Conservation (phyloP, 2,329 filamentous ascomycete genomes). For the Apiospora kogelbergensis region DNA sequence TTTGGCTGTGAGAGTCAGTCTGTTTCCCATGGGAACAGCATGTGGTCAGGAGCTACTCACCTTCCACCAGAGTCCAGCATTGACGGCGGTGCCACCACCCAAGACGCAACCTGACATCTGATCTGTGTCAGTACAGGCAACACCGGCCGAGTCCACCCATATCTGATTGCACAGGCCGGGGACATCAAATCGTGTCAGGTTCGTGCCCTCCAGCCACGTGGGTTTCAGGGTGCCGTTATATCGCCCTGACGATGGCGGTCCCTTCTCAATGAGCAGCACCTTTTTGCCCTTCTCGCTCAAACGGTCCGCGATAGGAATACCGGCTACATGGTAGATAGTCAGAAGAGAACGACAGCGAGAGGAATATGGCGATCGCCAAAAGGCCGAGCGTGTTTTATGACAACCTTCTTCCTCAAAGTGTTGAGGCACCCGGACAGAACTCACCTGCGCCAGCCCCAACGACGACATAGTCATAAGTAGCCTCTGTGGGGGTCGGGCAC, state of each 20-base stretch:
- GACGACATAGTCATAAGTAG: slow-evolving; percentile 60
- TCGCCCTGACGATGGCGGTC: slow-evolving; percentile 61
- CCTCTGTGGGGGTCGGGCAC: slow-evolving; percentile 31
- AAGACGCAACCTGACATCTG: slow-evolving; percentile 73
- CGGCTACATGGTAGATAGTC: slow-evolving; percentile 22
- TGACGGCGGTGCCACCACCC: slow-evolving; percentile 66
- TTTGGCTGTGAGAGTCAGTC: slow-evolving; percentile 44
- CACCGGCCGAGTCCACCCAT: slow-evolving; percentile 61
- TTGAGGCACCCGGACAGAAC: background rate
- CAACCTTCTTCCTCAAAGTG: too few species aligned
- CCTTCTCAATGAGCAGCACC: slow-evolving; percentile 63
- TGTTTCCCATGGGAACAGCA: background rate
- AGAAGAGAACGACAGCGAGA: background rate
- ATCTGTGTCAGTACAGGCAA: slow-evolving; percentile 69
- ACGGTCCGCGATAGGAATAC: slow-evolving; percentile 58
- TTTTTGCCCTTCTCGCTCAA: slow-evolving; percentile 64
- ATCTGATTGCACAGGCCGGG: slow-evolving; percentile 72
- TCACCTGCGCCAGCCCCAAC: slow-evolving; percentile 57
- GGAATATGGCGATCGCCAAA: background rate
- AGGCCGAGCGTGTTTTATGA: too few species aligned
- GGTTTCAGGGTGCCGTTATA: slow-evolving; percentile 63
- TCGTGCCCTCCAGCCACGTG: slow-evolving; percentile 60
- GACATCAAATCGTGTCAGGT: slow-evolving; percentile 69
- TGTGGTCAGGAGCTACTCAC: background rate
- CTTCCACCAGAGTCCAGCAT: slow-evolving; percentile 67